Base-by-base conservation (phyloP, 2,329 filamentous ascomycete species). In the Anthostomella pinea region DNA sequence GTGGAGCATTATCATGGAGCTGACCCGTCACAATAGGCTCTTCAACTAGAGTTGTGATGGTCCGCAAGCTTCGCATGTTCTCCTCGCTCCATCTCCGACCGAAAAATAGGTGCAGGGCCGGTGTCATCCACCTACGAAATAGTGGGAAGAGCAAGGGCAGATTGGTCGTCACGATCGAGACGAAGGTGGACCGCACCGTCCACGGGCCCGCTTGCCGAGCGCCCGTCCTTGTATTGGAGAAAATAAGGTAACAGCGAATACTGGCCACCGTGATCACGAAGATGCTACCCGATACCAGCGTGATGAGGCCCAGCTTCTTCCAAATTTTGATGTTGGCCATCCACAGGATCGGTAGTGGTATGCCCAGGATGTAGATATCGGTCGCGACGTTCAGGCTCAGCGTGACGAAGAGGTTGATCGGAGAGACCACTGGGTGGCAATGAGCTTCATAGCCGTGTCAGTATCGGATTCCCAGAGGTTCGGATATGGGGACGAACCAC, bases 401-500 rank as follows among this genome's bases (percentile, higher is more conserved):
- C 8, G 40, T 45, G 8, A 38, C 33, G 22, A 32, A 41, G n/a
- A 41, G 7, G 9, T 35, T 35, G 10, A 33, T 27, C 0, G 37
- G 35, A 6, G 37, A 36, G 8, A 33, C 25, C 5, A 22, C 20
- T 6, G 41, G 39, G 21, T 45, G 30, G 28, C 38, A 45, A 10
- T 33, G 17, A 5, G 13, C 24, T 39, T 8, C 9, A 8, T 29
- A 9, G 14, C 10, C 18, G 21, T 9, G 20, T 39, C n/a, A 33
- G 30, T 22, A 14, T n/a, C 6, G 33, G 30, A 13, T 25, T 14
- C 5, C 6, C 9, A 28, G 13, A 3, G 14, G 3, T 9, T 13
- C 3, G 6, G 6, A 8, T 10, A 5, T 7, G 18, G 8, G 26
- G 10, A 63, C 70, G 48, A 51, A 75, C 71, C 68, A 8, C 77